Evolutionary conservation across 768 basidiomycete genomes (phyloP).

Genomic region (Suillus bovinus): DNA sequence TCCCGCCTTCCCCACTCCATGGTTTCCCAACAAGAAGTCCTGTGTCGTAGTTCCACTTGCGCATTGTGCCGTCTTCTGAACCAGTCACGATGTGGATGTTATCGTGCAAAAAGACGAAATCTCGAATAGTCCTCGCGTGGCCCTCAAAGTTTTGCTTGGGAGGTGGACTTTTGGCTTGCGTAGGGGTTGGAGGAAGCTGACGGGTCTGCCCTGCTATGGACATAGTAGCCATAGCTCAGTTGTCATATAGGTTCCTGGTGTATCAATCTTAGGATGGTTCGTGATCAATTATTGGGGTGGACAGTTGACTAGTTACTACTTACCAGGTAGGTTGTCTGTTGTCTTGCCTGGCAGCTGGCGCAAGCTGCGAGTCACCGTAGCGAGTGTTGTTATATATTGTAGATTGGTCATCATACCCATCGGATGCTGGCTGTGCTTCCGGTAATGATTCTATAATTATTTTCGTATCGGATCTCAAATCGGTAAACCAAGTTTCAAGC

Average conservation of each 20-base stretch:
- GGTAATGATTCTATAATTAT: no score
- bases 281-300: neutral
- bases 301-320: neutral
- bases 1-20: neutral
- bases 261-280: neutral
- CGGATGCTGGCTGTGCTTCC: neutral
- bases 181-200: neutral
- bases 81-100: neutral
- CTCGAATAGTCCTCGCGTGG: neutral
- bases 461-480: no score
- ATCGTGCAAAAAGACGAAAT: neutral
- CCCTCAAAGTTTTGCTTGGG: neutral
- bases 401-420: neutral
- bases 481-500: no score
- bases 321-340: neutral
- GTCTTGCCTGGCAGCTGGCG: neutral
- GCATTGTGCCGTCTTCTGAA: neutral
- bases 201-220: neutral
- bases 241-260: neutral
- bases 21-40: neutral
- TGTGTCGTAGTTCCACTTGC: neutral
- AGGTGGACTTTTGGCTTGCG: neutral
- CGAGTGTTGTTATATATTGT: neutral
- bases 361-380: no score
- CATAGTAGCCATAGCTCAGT: neutral